phyloP scores from a whole-genome alignment of 305 asterid species.

The Striga hermonthica region DNA sequence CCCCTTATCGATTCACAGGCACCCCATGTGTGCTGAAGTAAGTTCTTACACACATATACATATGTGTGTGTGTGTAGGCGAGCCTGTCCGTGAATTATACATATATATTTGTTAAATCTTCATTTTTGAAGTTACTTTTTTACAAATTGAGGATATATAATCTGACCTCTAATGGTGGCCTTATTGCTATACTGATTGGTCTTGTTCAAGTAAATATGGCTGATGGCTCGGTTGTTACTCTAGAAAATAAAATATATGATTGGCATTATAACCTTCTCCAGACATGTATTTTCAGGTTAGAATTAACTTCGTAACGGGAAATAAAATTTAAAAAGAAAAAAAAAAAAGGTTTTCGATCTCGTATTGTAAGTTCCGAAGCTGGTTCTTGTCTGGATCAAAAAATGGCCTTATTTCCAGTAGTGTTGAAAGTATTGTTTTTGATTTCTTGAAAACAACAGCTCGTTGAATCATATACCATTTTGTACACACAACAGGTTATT shows the following conservation, averaged over 20 bases:
- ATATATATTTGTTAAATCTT: not conserved
- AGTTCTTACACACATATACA: slow-evolving; percentile 30
- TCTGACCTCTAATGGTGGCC: not conserved
- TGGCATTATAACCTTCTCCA: not conserved
- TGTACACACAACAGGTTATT: slow-evolving; percentile 45
- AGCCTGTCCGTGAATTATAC: not conserved
- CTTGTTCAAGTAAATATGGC: not conserved
- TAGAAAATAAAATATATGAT: not conserved
- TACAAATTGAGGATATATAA: not conserved
- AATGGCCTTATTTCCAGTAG: not conserved
- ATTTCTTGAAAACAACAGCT: not conserved
- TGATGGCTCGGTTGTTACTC: not conserved
- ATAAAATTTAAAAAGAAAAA: too few species aligned
- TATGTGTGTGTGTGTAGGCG: not conserved
- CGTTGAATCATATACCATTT: not conserved
- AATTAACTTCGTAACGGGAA: not conserved
- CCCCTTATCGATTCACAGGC: slow-evolving; percentile 64
- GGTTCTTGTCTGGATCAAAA: not conserved
- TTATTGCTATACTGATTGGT: not conserved
- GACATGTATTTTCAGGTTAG: not conserved
- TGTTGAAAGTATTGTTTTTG: not conserved
- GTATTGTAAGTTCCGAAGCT: not conserved
- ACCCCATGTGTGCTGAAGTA: slow-evolving; percentile 73
- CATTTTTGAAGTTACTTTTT: not conserved
- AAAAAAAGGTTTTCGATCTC: too few species aligned